phyloP scores from a whole-genome alignment of 345 rosid genomes.

The Populus tremula region DNA sequence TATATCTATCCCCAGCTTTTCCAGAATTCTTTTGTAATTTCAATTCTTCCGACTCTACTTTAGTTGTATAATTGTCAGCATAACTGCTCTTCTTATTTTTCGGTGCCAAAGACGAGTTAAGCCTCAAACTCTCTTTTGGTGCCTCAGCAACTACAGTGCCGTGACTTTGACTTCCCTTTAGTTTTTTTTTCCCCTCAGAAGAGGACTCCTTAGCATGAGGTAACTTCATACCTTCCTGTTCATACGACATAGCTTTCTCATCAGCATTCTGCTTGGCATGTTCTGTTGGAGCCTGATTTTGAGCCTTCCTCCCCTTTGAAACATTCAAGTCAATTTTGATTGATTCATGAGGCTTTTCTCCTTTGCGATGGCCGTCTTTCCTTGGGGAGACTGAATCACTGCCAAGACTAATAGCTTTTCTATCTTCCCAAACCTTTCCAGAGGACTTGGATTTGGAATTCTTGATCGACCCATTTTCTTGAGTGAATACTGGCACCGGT shows the following conservation, averaged over 20 bases:
- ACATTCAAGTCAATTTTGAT: slow-evolving; percentile 40
- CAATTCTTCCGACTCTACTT: slow-evolving; percentile 38
- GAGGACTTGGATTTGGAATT: slow-evolving; percentile 42
- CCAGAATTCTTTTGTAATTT: slow-evolving; percentile 44
- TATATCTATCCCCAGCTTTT: slow-evolving; percentile 57
- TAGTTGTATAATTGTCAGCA: slow-evolving; percentile 30
- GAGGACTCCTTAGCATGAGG: slow-evolving; percentile 47
- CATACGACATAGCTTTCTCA: slow-evolving; percentile 36
- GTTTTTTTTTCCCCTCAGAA: slow-evolving; percentile 50
- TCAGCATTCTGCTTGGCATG: slow-evolving; percentile 42
- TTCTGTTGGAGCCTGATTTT: slow-evolving; percentile 34
- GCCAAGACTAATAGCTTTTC: slow-evolving; percentile 38
- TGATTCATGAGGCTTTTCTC: slow-evolving; percentile 37
- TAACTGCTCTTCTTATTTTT: slow-evolving; percentile 49
- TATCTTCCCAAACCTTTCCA: slow-evolving; percentile 55
- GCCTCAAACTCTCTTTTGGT: slow-evolving; percentile 42
- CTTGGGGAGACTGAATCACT: slow-evolving; percentile 35
- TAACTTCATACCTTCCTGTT: slow-evolving; percentile 39
- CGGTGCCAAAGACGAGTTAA: slow-evolving; percentile 34
- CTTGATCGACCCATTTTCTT: slow-evolving; percentile 43
- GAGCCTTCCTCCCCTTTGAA: slow-evolving; percentile 41
- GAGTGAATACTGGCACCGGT: slow-evolving; percentile 31
- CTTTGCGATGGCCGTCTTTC: slow-evolving; percentile 45
- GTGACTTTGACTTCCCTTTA: slow-evolving; percentile 43
- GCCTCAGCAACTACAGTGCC: slow-evolving; percentile 31